Conservation (phyloP, 2,329 filamentous ascomycete genomes). For the Apiospora koreana region DNA sequence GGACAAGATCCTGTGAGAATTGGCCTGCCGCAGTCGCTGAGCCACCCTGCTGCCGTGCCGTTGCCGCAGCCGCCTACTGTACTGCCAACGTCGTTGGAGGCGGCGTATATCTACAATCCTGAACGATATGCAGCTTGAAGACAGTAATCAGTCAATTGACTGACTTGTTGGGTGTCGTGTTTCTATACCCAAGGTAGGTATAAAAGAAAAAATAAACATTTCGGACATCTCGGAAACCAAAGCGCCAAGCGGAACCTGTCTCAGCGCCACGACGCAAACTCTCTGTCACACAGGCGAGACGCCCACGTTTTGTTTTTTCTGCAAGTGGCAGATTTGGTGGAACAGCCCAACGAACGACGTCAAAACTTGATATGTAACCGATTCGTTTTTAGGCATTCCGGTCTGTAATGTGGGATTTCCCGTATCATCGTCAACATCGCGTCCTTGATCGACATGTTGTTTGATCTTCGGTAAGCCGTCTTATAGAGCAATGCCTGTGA, state of each 20-base stretch:
- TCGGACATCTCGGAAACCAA: background rate
- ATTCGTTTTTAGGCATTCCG: background rate
- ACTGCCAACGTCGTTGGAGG: background rate
- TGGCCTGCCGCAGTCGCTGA: background rate
- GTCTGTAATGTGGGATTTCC: background rate
- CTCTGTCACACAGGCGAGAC: slow-evolving; percentile 5
- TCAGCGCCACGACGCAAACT: slow-evolving; percentile 2
- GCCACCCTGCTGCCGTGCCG: background rate
- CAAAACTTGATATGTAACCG: background rate
- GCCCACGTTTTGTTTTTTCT: slow-evolving; percentile 1
- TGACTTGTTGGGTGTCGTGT: background rate
- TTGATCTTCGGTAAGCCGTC: background rate
- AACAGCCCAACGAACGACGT: background rate
- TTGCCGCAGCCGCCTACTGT: background rate
- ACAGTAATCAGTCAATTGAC: background rate
- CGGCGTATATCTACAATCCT: background rate
- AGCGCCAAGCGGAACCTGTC: background rate
- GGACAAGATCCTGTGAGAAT: background rate
- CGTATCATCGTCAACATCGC: slow-evolving; percentile 2
- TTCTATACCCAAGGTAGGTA: background rate
- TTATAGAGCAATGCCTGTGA: background rate
- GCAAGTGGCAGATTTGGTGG: background rate
- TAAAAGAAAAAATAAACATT: slow-evolving; percentile 2
- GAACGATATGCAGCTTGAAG: background rate
- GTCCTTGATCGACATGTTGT: background rate